Base-by-base conservation (phyloP, 352 stramenopile genomes). In the Globisporangium megalacanthum region DNA sequence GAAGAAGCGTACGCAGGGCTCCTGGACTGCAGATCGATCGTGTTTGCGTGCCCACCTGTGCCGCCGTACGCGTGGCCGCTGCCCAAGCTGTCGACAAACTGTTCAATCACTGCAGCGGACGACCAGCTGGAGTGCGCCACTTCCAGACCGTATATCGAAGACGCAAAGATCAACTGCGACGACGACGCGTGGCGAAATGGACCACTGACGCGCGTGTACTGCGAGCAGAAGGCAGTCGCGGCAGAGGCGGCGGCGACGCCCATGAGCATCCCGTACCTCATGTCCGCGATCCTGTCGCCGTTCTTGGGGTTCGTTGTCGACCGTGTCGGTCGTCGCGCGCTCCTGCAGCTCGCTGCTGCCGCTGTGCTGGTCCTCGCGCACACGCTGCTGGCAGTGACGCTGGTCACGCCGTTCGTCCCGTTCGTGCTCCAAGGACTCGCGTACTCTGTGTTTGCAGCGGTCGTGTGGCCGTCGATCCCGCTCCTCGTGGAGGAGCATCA, bases 251-350 rank as follows among this genome's bases (percentile, higher is more conserved):
- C 83, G 3, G 85, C 83, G n/a, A 90, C 73, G 15, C 76, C 93
- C 10, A 97, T 98, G 88, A 92, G 77, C 14, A 89, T 98, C 48
- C 94, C 92, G 37, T 98, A 97, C 67, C 80, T 96, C 33, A 95
- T 97, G 41, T 96, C 89, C 22, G 90, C 88, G 49, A 64, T 86
- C 25, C 79, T 96, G 37, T 96, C 81, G 25, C 92, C 92, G 20
- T 85, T 97, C 58, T 69, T 98, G 4, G 93, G 92, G 25, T 94
- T 95, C 48, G 56, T 95, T 44, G 86, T 98, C n/a, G 93, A 98
- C 58, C 82, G 74, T 20, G 76, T 97, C 49, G 93, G 93, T 14
- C 64, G 89, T 19, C 83, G 89, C 17, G 91, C 90, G 5, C 56
- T 93, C 42, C 69, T 98, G 33, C 84, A 85, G 20, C 62, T 94